Evolutionary conservation across 164 flowering plant genomes (phyloP), one percentile per base, ranked within the genome.

Genomic region (Magnolia sinica): DNA sequence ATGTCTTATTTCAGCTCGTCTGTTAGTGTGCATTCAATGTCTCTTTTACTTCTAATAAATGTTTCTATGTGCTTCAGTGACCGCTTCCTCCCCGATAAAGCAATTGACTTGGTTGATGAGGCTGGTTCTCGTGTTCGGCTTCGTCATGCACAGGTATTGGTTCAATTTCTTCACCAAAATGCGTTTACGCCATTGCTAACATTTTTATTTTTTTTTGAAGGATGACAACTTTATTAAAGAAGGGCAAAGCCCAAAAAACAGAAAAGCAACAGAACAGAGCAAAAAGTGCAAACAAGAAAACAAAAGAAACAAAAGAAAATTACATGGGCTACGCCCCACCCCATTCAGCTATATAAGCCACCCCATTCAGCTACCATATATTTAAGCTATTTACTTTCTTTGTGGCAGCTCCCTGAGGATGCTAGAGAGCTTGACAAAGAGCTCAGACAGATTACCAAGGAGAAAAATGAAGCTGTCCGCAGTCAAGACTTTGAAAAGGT

Each of bases 91-190:
- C 99, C 99, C 70, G 99, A 96, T 78, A 96, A 94, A 82, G 99
- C 99, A 51, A 96, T 96, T 82, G 99, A 96, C 70, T 88, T 96
- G 88, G 81, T 96, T 80, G 99, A 96, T 85, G 99, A 96, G 85
- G 99, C 99, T 83, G 99, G 99, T 81, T 96, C 99, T 80, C 90
- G 97, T 7, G 99, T 94, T 74, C 90, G 97, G 16, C 92, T 96
- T 84, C 94, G 92, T 71, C 96, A 93, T 84, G 98, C 98, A 70
- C 98, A 94, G 94, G 98, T 87, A 83, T 68, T 72, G n/a, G 0
- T 19, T 70, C 55, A 61, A 23, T 29, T 66, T 24, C 13, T 66
- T 14, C 2, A 37, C 45, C 45, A 37, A 37, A 37, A 37, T 37
- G 45, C 7, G 9, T 63, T 88, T 92, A 72, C 87, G 95, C 80